Conservation (phyloP, 768 basidiomycete species). For the Pleurotus sapidus region DNA sequence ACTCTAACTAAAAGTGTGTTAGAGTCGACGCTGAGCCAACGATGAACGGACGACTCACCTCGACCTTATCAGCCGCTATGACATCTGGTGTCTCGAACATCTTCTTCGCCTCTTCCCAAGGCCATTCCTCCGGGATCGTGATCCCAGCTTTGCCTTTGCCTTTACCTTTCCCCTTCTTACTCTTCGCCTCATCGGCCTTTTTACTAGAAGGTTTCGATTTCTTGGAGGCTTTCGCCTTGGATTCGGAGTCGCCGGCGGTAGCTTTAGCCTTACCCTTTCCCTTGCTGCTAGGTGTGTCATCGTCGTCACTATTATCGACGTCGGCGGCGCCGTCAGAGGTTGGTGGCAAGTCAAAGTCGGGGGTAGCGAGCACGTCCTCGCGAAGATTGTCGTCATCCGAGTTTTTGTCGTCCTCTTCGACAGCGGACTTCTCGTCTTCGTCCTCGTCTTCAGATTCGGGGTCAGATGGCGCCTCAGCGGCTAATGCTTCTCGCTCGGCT, state of each 20-base stretch:
- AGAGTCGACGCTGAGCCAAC: neutral
- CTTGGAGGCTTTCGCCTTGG: too few species aligned
- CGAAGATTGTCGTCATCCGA: slow-evolving; percentile 4
- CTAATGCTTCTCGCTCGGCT: slow-evolving; percentile 41
- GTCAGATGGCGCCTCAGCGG: slow-evolving; percentile 25
- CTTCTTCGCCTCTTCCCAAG: slow-evolving; percentile 92
- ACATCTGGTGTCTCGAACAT: slow-evolving; percentile 92
- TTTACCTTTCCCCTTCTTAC: slow-evolving; percentile 37
- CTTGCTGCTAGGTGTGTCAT: slow-evolving; percentile 10
- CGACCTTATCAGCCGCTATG: slow-evolving; percentile 76
- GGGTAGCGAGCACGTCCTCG: neutral
- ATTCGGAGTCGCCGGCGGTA: slow-evolving; percentile 26
- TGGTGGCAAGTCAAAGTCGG: neutral
- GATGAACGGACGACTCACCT: slow-evolving; percentile 45
- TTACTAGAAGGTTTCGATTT: slow-evolving; percentile 3
- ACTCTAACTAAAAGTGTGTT: slow-evolving; percentile 66
- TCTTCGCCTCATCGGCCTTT: slow-evolving; percentile 23
- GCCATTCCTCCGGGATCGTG: slow-evolving; percentile 91
- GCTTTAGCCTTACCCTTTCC: slow-evolving; percentile 25
- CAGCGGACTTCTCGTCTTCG: slow-evolving; percentile 19
- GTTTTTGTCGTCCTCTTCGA: neutral
- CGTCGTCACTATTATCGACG: neutral
- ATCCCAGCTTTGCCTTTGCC: slow-evolving; percentile 72
- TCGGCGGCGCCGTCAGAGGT: neutral
- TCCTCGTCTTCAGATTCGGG: slow-evolving; percentile 15